phyloP scores from a whole-genome alignment of 352 stramenopile species.

The Phytopythium litorale region DNA sequence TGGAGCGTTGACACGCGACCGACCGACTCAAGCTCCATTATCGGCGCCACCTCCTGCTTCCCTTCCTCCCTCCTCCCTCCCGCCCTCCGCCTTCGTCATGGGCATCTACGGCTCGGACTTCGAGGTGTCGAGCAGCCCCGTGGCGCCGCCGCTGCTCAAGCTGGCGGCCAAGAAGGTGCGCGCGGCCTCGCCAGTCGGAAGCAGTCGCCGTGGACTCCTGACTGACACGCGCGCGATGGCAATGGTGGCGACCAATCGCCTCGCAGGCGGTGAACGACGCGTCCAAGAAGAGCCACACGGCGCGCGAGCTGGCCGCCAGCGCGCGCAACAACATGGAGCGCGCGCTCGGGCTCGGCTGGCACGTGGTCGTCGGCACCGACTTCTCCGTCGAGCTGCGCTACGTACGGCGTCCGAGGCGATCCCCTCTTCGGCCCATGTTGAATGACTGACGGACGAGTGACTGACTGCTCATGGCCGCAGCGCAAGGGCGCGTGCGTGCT shows the following conservation, averaged over 20 bases:
- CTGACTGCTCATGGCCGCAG: constrained; percentile 14
- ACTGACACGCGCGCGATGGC: background rate
- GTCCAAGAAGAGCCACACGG: constrained; percentile 47
- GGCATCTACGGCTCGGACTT: constrained; percentile 54
- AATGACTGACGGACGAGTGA: background rate
- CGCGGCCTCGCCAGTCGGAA: background rate
- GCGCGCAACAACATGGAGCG: constrained; percentile 39
- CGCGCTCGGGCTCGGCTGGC: constrained; percentile 55
- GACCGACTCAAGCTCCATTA: no score
- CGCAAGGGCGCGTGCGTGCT: constrained; percentile 65
- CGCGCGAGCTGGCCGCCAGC: constrained; percentile 48
- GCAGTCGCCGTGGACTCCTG: no score
- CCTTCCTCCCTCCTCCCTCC: no score
- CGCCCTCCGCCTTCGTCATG: constrained; percentile 19
- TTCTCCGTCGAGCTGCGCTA: constrained; percentile 78
- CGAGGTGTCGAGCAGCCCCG: constrained; percentile 53
- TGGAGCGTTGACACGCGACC: no score
- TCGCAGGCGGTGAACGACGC: constrained; percentile 47
- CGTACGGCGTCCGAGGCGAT: constrained; percentile 24
- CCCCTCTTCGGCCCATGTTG: background rate
- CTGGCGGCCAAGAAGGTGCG: constrained; percentile 36
- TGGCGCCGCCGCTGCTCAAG: constrained; percentile 35
- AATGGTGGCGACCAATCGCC: no score
- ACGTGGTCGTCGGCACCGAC: constrained; percentile 60
- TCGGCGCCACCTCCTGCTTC: no score